Percentiles rank a stretch among this genome's conserved stretches.
phyloP scores from a whole-genome alignment of 2,329 filamentous ascomycete species.

The Tolypocladium inflatum region DNA sequence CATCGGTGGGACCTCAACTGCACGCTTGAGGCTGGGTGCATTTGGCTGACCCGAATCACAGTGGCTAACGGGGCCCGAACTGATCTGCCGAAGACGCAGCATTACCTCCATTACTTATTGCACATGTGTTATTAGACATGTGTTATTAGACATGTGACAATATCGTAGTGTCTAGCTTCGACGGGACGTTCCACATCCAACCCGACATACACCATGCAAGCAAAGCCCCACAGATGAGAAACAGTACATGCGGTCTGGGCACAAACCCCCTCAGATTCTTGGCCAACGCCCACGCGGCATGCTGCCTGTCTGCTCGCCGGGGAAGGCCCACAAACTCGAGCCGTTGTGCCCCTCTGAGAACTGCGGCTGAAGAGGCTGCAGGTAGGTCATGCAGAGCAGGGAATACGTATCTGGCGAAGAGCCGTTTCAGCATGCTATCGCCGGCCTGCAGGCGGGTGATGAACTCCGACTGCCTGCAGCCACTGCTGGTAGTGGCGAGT shows the following conservation, averaged over 20 bases:
- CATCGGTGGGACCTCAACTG: neutral
- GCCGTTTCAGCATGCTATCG: slow-evolving; percentile 2
- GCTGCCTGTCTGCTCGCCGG: neutral
- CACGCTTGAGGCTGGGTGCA: neutral
- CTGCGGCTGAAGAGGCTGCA: slow-evolving; percentile 2
- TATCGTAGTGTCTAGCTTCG: neutral
- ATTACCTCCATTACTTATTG: neutral
- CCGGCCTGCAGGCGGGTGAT: slow-evolving; percentile 8
- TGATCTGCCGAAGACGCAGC: neutral
- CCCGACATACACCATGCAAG: neutral
- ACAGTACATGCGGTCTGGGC: neutral
- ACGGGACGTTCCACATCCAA: neutral
- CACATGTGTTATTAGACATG: too few species aligned
- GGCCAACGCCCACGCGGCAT: neutral
- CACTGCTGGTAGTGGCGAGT: neutral
- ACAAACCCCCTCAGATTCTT: neutral
- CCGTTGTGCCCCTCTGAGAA: neutral
- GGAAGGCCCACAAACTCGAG: neutral
- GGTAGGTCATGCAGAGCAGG: slow-evolving; percentile 7
- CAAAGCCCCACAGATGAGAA: neutral
- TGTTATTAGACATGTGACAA: neutral
- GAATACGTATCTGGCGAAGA: slow-evolving; percentile 5
- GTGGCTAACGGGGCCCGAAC: neutral
- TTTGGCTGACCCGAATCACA: neutral
- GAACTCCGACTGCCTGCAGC: slow-evolving; percentile 7